These are phyloP conservation scores for Suillus ampliporus DNA, from an alignment of 768 basidiomycete genomes.

Conservation along the genomic window DNA sequence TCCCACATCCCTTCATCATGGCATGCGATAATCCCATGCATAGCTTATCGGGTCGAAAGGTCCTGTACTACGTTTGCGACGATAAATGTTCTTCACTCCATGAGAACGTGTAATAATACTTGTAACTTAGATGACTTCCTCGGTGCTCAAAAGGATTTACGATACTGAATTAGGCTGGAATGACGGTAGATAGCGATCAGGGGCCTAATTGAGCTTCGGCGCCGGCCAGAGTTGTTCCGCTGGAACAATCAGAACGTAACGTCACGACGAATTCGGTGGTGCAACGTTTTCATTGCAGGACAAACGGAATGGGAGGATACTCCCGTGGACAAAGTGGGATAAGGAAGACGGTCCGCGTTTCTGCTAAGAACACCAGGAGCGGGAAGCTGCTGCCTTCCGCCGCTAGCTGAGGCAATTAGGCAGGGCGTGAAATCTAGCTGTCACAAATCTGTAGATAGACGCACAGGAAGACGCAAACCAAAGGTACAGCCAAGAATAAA, in stretches of 20 bases:
- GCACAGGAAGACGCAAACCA: background rate
- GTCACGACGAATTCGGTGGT: background rate
- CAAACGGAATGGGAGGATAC: no score
- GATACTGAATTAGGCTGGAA: background rate
- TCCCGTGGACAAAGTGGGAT: conserved; percentile 1
- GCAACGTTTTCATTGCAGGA: background rate
- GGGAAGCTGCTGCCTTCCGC: background rate
- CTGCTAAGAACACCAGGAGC: background rate
- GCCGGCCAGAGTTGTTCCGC: background rate
- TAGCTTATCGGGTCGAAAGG: background rate
- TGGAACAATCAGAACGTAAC: conserved; percentile 1
- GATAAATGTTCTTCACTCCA: background rate
- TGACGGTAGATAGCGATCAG: background rate
- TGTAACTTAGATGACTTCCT: background rate
- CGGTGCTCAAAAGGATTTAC: background rate
- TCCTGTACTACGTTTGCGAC: background rate
- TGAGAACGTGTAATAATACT: background rate
- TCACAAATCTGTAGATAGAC: conserved; percentile 2
- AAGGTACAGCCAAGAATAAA: background rate
- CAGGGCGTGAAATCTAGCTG: background rate
- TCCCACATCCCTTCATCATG: background rate
- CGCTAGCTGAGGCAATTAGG: background rate
- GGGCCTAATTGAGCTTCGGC: background rate
- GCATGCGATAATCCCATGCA: background rate
- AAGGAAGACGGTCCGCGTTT: background rate